Base-by-base conservation (phyloP, 768 basidiomycete genomes). In the Multifurca ochricompacta region DNA sequence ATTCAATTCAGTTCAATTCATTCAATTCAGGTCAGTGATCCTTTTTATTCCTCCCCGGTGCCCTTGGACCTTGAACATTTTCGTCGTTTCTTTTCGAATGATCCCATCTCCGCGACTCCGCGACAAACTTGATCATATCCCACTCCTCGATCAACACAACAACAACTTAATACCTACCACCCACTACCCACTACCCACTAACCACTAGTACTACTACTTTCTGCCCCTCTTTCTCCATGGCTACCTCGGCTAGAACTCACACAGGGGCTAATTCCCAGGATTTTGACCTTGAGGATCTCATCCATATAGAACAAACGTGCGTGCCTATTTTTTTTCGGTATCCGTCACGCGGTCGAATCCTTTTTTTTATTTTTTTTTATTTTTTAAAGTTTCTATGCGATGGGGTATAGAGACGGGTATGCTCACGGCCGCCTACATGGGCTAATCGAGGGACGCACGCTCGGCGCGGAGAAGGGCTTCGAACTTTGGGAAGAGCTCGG, bases 401-500 rank as follows among this genome's bases (percentile, higher is more conserved):
- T 74, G 3, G 95, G 94, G 8, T 87, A 87, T 65, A 62, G 75
- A 55, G 83, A 85, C 51, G 94, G 95, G 2, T 80, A 78, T 64
- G 82, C 75, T 0, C 95, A 97, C 67, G 95, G 95, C 1, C 77
- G 83, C 36, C 80, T 93, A 6, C 93, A 95, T 62, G 93, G 95
- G 2, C 69, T 89, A 23, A 91, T 92, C 57, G 92, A 99, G 67
- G 95, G 95, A 8, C 77, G 92, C 13, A 85, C 87, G 0, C 76
- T 97, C 16, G 95, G 93, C 2, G 77, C 83, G 51, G 86, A 91
- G 62, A 93, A 95, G 62, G 90, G 88, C 0, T 97, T 84, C 67
- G 93, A 95, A 69, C 83, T 96, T 70, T 97, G 93, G 92, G 94
- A 97, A 68, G 95, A 99, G 68, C 77, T 99, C 11, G 93, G 90